Evolutionary conservation across 2,329 filamentous ascomycete genomes (phyloP), one percentile per base, ranked within the genome.

Genomic region (Aureobasidium leucospermi): DNA sequence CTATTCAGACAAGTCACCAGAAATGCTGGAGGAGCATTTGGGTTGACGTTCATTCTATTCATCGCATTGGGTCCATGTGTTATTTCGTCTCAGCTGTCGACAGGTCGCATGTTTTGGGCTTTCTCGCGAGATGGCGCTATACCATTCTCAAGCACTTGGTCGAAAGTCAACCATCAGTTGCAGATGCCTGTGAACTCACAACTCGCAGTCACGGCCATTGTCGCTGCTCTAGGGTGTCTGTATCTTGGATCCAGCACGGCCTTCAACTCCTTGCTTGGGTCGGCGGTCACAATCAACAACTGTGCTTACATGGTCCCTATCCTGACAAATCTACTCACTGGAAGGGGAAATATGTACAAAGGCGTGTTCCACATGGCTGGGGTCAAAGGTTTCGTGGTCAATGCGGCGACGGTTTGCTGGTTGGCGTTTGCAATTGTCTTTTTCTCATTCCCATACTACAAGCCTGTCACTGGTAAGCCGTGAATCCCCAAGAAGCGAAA

Each of bases 1-100:
- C 71, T 79, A 3, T 79, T 78, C 66, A 70, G 71, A 9, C 76
- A 78, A 62, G 77, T 74, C 4, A 76, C 75, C 2, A 64, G 68
- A 13, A 72, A 71, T 1, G 69, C 69, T 1, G 74, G 73, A 5
- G 77, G 75, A 11, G 76, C 75, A 1, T 75, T 76, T 38, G 75
- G 73, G 6, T 68, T 74, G 43, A 72, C 68, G 1, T 71, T 78
- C 47, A 74, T 79, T 31, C 70, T 78, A 5, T 75, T 76, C 59
- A 66, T 77, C 29, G 74, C 74, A 7, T 65, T 78, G n/a, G 76
- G 75, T 4, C 74, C 74, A 10, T 76, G 75, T 62, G 70, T 71
- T 68, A 65, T 74, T 9, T 70, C 68, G 53, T 75, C 67, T 10
- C 73, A 71, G 64, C 67, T 71, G 11, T 68, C 66, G 61, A 68